These are phyloP conservation scores for Yamadazyma songkhlaensis DNA, from an alignment of 1,139 yeast species.

Conservation along the genomic window DNA sequence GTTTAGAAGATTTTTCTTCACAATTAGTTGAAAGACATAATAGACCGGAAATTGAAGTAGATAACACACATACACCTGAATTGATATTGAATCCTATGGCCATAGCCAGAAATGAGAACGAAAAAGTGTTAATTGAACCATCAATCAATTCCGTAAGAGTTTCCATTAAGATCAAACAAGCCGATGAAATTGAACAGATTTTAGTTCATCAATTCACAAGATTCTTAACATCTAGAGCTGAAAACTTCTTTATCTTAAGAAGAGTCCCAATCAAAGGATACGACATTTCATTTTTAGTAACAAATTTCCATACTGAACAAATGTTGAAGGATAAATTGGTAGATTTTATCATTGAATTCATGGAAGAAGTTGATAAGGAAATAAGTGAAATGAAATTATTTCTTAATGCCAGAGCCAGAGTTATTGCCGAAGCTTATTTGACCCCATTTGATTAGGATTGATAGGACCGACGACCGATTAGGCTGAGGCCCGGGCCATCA, in stretches of 20 bases:
- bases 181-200: slow-evolving; percentile 94
- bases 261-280: slow-evolving; percentile 89
- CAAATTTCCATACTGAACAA: slow-evolving; percentile 92
- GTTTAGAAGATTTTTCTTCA: slow-evolving; percentile 91
- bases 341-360: slow-evolving; percentile 93
- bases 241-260: slow-evolving; percentile 86
- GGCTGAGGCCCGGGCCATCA: no score
- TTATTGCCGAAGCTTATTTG: slow-evolving; percentile 92
- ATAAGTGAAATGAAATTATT: slow-evolving; percentile 97
- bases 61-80: slow-evolving; percentile 61
- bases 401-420: slow-evolving; percentile 96
- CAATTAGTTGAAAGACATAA: slow-evolving; percentile 96
- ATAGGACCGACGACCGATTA: no score
- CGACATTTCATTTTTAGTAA: slow-evolving; percentile 88
- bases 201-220: slow-evolving; percentile 92
- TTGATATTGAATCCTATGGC: slow-evolving; percentile 85
- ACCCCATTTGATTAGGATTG: slow-evolving; percentile 60
- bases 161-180: slow-evolving; percentile 90
- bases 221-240: slow-evolving; percentile 93
- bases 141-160: slow-evolving; percentile 88
- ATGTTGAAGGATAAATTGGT: slow-evolving; percentile 95
- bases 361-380: slow-evolving; percentile 99
- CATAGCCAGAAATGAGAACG: slow-evolving; percentile 91
- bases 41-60: slow-evolving; percentile 92
- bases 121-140: slow-evolving; percentile 88